Base-by-base conservation (phyloP, 257 asterid genomes). In the Osmanthus fragrans region DNA sequence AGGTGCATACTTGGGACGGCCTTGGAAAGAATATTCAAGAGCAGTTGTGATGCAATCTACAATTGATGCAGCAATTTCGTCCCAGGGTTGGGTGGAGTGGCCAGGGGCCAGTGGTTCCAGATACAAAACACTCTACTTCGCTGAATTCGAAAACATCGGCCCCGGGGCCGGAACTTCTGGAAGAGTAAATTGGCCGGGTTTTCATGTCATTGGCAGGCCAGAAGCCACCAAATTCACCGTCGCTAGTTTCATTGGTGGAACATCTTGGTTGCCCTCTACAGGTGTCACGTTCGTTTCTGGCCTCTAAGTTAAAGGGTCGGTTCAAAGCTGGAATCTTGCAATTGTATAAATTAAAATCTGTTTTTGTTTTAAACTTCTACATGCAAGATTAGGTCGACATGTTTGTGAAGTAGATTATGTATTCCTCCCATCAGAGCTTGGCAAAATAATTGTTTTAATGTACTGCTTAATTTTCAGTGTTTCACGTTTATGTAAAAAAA, bases 51-150 rank as follows among this genome's bases (percentile, higher is more conserved):
- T 91, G 89, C 89, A 91, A 77, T 84, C 92, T 4, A 87, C 67
- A n/a, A 90, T 91, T 71, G 93, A 87, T 30, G 85, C 77, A 0
- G 87, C 69, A 19, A 77, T 91, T n/a, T 8, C 88, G 18, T 11
- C 89, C 8, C 76, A 71, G 21, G 97, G 97, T 4, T 91, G 97
- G 97, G 80, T 86, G 1, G 93, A 88, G 81, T 91, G 97, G 97
- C 87, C 90, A 9, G 95, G 90, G 7, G 39, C 82, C 6, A n/a
- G 87, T 4, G 73, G 91, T 1, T 78, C 83, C 1, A 82, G 71
- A 2, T 79, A 85, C 73, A 75, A 47, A 21, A 74, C 90, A 7
- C 80, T 91, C 25, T 90, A 88, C 69, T 90, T 89, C 27, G 97
- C 81, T 0, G 97, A 91, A 63, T 90, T 80, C 18, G 87, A 33